Evolutionary conservation across 2,329 filamentous ascomycete genomes (phyloP).

Genomic region (Tolypocladium sp.): DNA sequence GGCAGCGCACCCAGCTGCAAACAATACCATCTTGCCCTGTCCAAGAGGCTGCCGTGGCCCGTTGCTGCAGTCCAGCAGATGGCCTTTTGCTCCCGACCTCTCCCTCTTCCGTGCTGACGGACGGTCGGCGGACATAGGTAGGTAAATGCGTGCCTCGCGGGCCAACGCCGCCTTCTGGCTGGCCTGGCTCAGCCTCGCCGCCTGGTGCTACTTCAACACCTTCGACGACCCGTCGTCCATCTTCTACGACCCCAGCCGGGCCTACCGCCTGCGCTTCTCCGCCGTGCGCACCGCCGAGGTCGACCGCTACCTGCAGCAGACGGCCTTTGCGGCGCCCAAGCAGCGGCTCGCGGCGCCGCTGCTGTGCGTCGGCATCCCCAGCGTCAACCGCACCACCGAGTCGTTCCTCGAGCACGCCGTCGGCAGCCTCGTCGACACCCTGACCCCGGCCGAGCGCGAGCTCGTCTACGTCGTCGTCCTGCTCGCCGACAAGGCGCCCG

Average conservation of each 20-base stretch:
- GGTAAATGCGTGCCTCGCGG: conserved; percentile 16
- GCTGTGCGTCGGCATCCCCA: conserved; percentile 25
- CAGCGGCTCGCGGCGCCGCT: conserved; percentile 1
- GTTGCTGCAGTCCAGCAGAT: too few relatives aligned
- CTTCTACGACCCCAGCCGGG: conserved; percentile 18
- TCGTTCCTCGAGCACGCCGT: conserved; percentile 19
- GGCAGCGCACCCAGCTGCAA: too few relatives aligned
- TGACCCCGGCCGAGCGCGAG: conserved; percentile 19
- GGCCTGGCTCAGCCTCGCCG: conserved; percentile 15
- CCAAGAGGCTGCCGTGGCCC: too few relatives aligned
- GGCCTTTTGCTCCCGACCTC: background rate
- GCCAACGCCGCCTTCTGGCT: conserved; percentile 22
- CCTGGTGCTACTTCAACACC: conserved; percentile 19
- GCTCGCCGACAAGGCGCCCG: conserved; percentile 22
- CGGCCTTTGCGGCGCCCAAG: background rate
- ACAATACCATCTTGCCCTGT: background rate
- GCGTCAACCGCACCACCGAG: conserved; percentile 19
- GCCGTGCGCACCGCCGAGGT: conserved; percentile 14
- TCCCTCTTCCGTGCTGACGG: background rate
- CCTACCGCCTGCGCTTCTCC: conserved; percentile 18
- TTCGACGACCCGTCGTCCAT: conserved; percentile 24
- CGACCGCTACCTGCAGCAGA: conserved; percentile 12
- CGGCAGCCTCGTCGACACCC: conserved; percentile 19
- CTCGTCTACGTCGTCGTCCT: conserved; percentile 22
- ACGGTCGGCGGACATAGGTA: background rate